Conservation (phyloP, 495 filamentous ascomycete genomes). For the Neurospora terricola region DNA sequence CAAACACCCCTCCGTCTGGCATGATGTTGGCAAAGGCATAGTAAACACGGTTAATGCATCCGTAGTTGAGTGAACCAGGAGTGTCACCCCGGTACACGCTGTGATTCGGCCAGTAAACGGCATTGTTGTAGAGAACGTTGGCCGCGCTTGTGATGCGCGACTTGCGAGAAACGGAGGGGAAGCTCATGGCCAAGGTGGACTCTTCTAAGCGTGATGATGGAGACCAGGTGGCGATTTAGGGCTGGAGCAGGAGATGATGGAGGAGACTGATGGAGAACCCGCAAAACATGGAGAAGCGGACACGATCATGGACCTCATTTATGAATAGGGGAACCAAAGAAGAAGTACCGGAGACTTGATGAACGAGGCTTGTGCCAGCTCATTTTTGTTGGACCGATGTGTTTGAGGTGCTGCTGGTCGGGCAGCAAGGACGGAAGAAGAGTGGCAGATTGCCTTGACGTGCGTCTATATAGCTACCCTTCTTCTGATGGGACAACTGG, state of each 20-base stretch:
- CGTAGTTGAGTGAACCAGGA: conserved; percentile 62
- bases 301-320: conserved; percentile 7
- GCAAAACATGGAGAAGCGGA: conserved; percentile 1
- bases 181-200: conserved; percentile 7
- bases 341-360: conserved; percentile 6
- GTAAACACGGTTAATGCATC: conserved; percentile 62
- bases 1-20: conserved; percentile 73
- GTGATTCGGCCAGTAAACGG: conserved; percentile 87
- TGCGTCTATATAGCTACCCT: conserved; percentile 13
- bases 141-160: conserved; percentile 29
- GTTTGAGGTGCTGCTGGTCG: conserved; percentile 16
- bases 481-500: conserved; percentile 1
- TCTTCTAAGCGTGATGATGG: background rate
- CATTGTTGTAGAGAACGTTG: conserved; percentile 55
- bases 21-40: conserved; percentile 85
- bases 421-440: conserved; percentile 21
- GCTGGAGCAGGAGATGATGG: background rate
- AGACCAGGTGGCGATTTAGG: conserved; percentile 6
- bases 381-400: conserved; percentile 19
- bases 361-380: conserved; percentile 13
- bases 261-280: conserved; percentile 1
- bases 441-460: conserved; percentile 6
- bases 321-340: conserved; percentile 2
- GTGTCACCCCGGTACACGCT: conserved; percentile 67
- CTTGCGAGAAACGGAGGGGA: conserved; percentile 27